Conservation (phyloP, 139 green algal species). For the Limnomonas spitsbergensis region DNA sequence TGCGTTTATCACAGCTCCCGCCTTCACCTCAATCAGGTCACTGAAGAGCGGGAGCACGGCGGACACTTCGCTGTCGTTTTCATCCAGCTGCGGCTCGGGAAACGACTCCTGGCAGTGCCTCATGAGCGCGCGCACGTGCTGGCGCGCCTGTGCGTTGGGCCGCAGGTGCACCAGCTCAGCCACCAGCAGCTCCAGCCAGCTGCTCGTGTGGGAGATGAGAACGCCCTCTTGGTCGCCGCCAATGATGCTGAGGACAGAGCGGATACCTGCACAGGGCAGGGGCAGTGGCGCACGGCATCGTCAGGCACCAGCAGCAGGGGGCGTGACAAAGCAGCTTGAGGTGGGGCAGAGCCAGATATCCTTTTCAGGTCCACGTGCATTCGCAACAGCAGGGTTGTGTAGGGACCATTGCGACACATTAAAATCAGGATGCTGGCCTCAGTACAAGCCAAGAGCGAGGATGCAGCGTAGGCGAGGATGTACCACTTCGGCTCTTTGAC, state of each 20-base stretch:
- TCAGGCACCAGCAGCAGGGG: too few species aligned
- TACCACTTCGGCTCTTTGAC: too few species aligned
- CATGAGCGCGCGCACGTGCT: slow-evolving; percentile 48
- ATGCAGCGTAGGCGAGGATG: too few species aligned
- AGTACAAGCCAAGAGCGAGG: too few species aligned
- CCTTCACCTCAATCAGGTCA: slow-evolving; percentile 4
- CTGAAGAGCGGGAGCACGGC: neutral
- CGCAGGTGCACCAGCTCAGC: slow-evolving; percentile 21
- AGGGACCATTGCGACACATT: too few species aligned
- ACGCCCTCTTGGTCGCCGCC: slow-evolving; percentile 37
- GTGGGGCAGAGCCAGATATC: too few species aligned
- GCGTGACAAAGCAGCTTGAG: too few species aligned
- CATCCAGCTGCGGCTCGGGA: neutral
- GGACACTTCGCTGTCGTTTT: neutral
- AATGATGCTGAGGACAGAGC: slow-evolving; percentile 47
- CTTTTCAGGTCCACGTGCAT: too few species aligned
- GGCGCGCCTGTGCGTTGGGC: slow-evolving; percentile 25
- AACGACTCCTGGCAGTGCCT: neutral
- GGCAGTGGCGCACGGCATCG: too few species aligned
- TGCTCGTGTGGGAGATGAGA: slow-evolving; percentile 7
- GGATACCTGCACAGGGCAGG: slow-evolving; percentile 25
- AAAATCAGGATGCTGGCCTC: too few species aligned
- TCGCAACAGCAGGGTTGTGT: too few species aligned
- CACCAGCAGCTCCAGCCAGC: slow-evolving; percentile 66
- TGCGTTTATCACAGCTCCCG: too few species aligned